Base-by-base conservation (phyloP, 192 early-diverging fungal species). In the Entrophospora sp. region DNA sequence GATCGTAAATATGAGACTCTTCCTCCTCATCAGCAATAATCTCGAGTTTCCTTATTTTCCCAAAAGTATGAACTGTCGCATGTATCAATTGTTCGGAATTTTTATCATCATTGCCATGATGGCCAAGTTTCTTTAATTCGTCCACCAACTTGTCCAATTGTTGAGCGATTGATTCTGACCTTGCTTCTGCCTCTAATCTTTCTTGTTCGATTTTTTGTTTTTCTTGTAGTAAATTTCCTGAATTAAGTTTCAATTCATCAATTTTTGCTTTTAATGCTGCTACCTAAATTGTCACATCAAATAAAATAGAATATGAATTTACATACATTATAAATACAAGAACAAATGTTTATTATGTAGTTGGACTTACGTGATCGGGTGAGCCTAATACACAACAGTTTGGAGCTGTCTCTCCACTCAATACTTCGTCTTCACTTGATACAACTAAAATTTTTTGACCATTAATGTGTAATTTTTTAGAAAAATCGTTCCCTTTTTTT, bases 21-120 rank as follows among this genome's bases (percentile, higher is more conserved):
- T 55, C 52, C 1, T 69, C 58, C 7, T 67, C 66, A 46, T 69
- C 67, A 18, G 55, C 58, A 40, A 69, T 69, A 16, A 69, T 69
- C 36, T 69, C 67, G n/a, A 69, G 14, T 62, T 69, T 69, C 5
- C 10, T 20, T 3, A 69, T 4, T 1, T 8, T 2, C 7, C 67
- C 67, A 49, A 63, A 69, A n/a, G 67, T 69, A 37, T 62, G 67
- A 4, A 69, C 61, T 16, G 67, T 69, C 3, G 67, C 67, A 63
- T 69, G 67, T 24, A 69, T 69, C 3, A 44, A 49, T 38, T 69
- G 58, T 53, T 69, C 57, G 1, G 56, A 52, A 24, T 45, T 31
- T 7, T 4, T 12, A 42, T n/a, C 28, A 14, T 14, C 31, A 48
- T 40, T 20, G 30, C 49, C 34, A 35, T n/a, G 18, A 13, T 61